Percentiles rank a stretch among this genome's conserved stretches.
These are phyloP conservation scores for Ganoderma lucidum DNA, from an alignment of 1,284 basidiomycete genomes.

Conservation along the genomic window DNA sequence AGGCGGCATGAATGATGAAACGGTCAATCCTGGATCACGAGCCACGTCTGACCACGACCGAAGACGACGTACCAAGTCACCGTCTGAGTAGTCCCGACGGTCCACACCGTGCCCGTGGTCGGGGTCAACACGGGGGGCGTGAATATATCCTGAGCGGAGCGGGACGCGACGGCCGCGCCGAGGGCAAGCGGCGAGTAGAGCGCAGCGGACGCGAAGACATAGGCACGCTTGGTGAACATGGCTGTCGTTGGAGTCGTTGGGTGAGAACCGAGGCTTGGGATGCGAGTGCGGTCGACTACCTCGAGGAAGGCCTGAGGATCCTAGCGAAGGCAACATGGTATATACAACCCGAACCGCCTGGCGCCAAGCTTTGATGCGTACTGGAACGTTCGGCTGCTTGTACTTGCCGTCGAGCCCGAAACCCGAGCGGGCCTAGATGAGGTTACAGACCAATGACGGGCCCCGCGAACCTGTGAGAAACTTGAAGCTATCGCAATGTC, in stretches of 20 bases:
- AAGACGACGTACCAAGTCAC: slow-evolving; percentile 50
- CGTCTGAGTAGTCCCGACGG: slow-evolving; percentile 44
- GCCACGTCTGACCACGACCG: background rate
- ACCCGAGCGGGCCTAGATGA: background rate
- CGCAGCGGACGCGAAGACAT: slow-evolving; percentile 21
- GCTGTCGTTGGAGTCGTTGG: slow-evolving; percentile 6
- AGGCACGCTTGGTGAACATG: slow-evolving; percentile 14
- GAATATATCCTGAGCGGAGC: slow-evolving; percentile 47
- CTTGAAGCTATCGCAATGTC: background rate
- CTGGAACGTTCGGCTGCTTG: background rate
- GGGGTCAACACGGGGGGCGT: slow-evolving; percentile 50
- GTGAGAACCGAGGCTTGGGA: too few relatives aligned
- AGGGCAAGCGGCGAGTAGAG: slow-evolving; percentile 22
- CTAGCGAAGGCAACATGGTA: background rate
- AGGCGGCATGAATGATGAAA: too few relatives aligned
- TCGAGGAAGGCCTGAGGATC: background rate
- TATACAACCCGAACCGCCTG: background rate
- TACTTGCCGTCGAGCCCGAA: background rate
- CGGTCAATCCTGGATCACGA: too few relatives aligned
- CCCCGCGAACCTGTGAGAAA: background rate
- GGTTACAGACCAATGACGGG: background rate
- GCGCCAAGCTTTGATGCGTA: background rate
- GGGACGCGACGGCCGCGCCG: slow-evolving; percentile 17
- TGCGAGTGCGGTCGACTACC: background rate
- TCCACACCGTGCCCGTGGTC: slow-evolving; percentile 45